Evolutionary conservation across 2,329 filamentous ascomycete species (phyloP).

Genomic region (Aaosphaeria pasadenensis): DNA sequence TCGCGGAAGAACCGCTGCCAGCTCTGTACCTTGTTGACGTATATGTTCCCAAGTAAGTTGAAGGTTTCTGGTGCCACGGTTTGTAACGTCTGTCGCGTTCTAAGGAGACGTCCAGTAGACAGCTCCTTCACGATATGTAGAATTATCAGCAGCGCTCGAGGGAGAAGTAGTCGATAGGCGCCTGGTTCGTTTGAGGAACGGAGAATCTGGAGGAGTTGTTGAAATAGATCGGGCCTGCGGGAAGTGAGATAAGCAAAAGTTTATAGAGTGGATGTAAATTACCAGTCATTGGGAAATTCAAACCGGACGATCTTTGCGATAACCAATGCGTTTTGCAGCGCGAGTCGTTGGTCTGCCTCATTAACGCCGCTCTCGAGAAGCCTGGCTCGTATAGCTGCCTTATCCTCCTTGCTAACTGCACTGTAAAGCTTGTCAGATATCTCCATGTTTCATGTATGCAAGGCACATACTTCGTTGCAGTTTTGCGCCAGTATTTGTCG

Average conservation of each 20-base stretch:
- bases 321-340: constrained; percentile 83
- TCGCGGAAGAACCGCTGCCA: constrained; percentile 65
- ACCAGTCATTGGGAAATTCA: constrained; percentile 88
- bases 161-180: constrained; percentile 63
- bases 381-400: constrained; percentile 69
- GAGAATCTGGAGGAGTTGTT: constrained; percentile 52
- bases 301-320: constrained; percentile 84
- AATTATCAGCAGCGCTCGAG: constrained; percentile 71
- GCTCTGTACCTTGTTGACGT: constrained; percentile 66
- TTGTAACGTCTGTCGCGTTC: constrained; percentile 73
- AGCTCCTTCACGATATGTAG: constrained; percentile 90
- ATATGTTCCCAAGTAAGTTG: constrained; percentile 75
- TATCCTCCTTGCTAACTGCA: constrained; percentile 67
- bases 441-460: not conserved
- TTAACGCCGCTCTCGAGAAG: constrained; percentile 74
- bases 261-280: not conserved
- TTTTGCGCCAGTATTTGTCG: constrained; percentile 88
- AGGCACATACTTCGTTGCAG: constrained; percentile 59
- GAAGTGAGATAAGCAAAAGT: constrained; percentile 9
- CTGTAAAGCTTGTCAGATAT: constrained; percentile 32
- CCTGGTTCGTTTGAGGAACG: constrained; percentile 53
- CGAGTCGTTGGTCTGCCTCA: constrained; percentile 72
- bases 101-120: constrained; percentile 71
- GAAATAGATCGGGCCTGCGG: constrained; percentile 37
- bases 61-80: constrained; percentile 79